Conservation (phyloP, 164 flowering plant species). For the Vitis rupestris region DNA sequence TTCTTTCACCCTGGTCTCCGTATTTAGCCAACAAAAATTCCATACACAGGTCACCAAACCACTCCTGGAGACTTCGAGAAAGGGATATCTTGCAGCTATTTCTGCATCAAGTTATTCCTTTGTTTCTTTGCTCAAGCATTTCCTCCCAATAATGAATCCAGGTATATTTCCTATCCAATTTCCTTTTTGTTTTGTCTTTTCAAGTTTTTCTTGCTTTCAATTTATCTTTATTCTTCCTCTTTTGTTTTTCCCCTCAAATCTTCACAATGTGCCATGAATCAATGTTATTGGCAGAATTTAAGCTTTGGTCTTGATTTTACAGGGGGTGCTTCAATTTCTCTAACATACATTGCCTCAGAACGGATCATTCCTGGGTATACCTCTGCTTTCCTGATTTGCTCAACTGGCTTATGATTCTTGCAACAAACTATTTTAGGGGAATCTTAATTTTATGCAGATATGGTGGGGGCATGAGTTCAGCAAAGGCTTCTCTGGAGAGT, state of each 20-base stretch:
- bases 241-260: too few species aligned
- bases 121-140: constrained; percentile 88
- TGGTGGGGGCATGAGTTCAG: constrained; percentile 99
- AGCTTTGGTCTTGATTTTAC: constrained; percentile 18
- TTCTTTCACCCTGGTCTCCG: not conserved
- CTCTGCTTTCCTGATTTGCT: not conserved
- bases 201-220: too few species aligned
- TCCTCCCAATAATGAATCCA: constrained; percentile 92
- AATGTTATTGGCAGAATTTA: too few species aligned
- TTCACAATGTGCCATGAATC: too few species aligned
- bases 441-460: constrained; percentile 44
- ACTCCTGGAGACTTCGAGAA: constrained; percentile 86
- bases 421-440: not conserved
- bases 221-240: too few species aligned
- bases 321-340: constrained; percentile 95
- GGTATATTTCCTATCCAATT: constrained; percentile 38
- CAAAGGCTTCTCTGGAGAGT: constrained; percentile 97
- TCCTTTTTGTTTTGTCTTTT: not conserved
- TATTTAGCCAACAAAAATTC: not conserved
- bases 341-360: constrained; percentile 94
- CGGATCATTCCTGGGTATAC: constrained; percentile 92
- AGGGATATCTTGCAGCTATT: constrained; percentile 91
- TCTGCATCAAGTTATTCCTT: constrained; percentile 97
- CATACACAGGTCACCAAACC: constrained; percentile 76
- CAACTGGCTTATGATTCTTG: not conserved